These are phyloP conservation scores for Sutorius australiensis DNA, from an alignment of 768 basidiomycete genomes.

Conservation along the genomic window DNA sequence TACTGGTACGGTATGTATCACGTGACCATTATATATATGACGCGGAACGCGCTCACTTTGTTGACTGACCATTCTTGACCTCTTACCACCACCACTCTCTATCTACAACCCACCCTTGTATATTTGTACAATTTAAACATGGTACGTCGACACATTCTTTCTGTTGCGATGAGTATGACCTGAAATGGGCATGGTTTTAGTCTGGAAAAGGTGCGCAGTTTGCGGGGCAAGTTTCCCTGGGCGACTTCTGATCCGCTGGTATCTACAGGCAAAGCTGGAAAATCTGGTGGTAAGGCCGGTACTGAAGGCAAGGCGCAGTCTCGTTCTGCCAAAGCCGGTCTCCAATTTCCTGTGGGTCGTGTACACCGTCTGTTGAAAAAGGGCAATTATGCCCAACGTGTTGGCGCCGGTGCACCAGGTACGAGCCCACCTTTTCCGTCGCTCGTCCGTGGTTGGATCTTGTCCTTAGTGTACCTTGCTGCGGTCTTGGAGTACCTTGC, in stretches of 20 bases:
- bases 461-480: slow-evolving; percentile 70
- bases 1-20: slow-evolving; percentile 14
- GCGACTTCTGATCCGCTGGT: slow-evolving; percentile 3
- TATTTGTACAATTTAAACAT: slow-evolving; percentile 24
- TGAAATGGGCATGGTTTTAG: slow-evolving; percentile 12
- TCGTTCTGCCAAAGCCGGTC: slow-evolving; percentile 69
- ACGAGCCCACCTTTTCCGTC: slow-evolving; percentile 10
- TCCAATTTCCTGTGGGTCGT: slow-evolving; percentile 90
- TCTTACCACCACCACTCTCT: slow-evolving; percentile 23
- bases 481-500: slow-evolving; percentile 91
- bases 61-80: slow-evolving; percentile 31
- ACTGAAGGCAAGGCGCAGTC: slow-evolving; percentile 57
- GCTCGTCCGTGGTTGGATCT: background rate
- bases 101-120: slow-evolving; percentile 8
- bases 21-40: slow-evolving; percentile 35
- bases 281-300: slow-evolving; percentile 49
- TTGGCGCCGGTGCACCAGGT: slow-evolving; percentile 88
- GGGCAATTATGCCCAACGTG: slow-evolving; percentile 85
- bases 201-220: slow-evolving; percentile 31
- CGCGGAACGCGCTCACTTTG: slow-evolving; percentile 30
- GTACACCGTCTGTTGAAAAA: slow-evolving; percentile 84
- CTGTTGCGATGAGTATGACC: background rate
- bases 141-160: slow-evolving; percentile 17
- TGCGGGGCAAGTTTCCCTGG: background rate
- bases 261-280: slow-evolving; percentile 45